Conservation (phyloP, 805 yeast species). For the Hanseniaspora taiwanica region DNA sequence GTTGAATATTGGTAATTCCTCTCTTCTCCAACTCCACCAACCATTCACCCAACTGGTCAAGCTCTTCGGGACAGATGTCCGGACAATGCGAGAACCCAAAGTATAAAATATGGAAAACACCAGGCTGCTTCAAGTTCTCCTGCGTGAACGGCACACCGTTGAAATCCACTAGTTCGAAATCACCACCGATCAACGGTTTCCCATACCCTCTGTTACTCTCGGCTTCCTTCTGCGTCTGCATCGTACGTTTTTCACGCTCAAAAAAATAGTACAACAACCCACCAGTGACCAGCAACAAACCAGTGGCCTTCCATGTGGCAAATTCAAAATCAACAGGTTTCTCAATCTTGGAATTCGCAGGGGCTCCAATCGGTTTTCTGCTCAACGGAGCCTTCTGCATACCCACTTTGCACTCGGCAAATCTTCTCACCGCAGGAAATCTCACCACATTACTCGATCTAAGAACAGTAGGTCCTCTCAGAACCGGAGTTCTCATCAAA, state of each 20-base stretch:
- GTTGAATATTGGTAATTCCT: conserved; percentile 49
- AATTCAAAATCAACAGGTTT: conserved; percentile 39
- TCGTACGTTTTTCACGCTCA: conserved; percentile 59
- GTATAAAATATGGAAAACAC: conserved; percentile 63
- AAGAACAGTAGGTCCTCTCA: too few species aligned
- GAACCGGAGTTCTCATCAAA: too few species aligned
- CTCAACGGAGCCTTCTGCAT: too few species aligned
- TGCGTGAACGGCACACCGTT: conserved; percentile 67
- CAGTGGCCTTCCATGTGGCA: conserved; percentile 75
- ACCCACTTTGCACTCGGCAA: too few species aligned
- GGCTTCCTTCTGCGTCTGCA: conserved; percentile 63
- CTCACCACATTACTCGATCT: too few species aligned
- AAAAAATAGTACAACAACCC: conserved; percentile 61
- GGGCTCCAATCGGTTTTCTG: conserved; percentile 65
- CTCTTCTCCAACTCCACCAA: conserved; percentile 45
- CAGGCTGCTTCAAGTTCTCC: conserved; percentile 55
- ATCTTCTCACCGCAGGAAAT: too few species aligned
- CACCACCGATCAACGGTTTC: conserved; percentile 86
- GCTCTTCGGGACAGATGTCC: conserved; percentile 95
- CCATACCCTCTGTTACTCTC: conserved; percentile 83
- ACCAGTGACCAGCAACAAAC: conserved; percentile 55
- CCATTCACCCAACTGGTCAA: conserved; percentile 74
- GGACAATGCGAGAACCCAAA: conserved; percentile 98
- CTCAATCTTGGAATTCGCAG: conserved; percentile 22
- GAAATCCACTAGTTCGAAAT: conserved; percentile 59